Base-by-base conservation (phyloP, 371 early-diverging fungal species). In the Syncephalastrum monosporum region DNA sequence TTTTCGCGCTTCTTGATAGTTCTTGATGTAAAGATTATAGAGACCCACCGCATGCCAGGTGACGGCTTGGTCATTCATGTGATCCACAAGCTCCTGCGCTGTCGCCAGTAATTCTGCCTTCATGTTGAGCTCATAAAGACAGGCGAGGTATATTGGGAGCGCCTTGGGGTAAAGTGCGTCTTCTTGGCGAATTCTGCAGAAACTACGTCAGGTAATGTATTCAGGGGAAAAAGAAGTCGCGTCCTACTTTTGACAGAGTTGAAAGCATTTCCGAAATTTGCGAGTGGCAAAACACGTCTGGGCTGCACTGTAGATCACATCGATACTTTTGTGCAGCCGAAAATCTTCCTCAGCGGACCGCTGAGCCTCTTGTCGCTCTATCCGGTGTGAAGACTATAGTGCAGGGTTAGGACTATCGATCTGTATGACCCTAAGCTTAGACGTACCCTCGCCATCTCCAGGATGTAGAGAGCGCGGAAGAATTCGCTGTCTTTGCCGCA, bases 41-140 rank as follows among this genome's bases (percentile, higher is more conserved):
- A 82, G 74, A 5, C 91, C 94, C 5, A 92, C 87, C 6, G 86
- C 88, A 63, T 83, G 87, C 91, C 91, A 91, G 6, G 73, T 55
- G 2, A 73, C 62, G 12, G 67, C 69, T 29, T 73, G 64, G 10
- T 67, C 59, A 42, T 71, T 64, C 17, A 71, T 27, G 3, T 55
- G 50, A 27, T 72, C 61, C 3, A 73, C 70, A 0, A 75, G 46
- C 25, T 73, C 68, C 24, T 73, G 69, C 0, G 79, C 69, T 23
- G 88, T 71, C 33, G 71, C 71, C 61, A 88, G 92, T 12, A 93
- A 73, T 25, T 82, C 77, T 50, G 77, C 83, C 47, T 81, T 85
- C 57, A 64, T 63, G 15, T 74, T 64, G 15, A 88, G 71, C 48
- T 90, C 85, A 55, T 75, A 83, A 3, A 93, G 78, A 54, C 85